Conservation (phyloP, 1,139 yeast species). For the Arxiozyma slooffiae region DNA sequence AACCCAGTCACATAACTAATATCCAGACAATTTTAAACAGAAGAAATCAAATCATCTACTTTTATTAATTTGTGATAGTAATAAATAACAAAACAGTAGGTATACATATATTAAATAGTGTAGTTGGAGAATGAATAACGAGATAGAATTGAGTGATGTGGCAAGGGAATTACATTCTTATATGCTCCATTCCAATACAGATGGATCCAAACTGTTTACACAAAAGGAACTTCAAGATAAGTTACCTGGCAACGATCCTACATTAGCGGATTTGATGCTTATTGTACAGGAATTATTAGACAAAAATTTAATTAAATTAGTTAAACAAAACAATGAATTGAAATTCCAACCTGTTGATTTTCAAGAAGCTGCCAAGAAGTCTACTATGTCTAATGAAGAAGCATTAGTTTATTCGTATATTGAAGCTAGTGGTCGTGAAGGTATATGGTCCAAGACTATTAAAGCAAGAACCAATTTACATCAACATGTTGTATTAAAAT, state of each 20-base stretch:
- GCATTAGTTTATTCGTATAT: constrained; percentile 84
- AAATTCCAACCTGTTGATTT: constrained; percentile 64
- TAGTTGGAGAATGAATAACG: not conserved
- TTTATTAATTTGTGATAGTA: not conserved
- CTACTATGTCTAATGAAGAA: constrained; percentile 77
- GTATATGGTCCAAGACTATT: constrained; percentile 91
- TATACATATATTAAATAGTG: not conserved
- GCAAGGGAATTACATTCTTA: constrained; percentile 49
- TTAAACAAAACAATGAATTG: constrained; percentile 53
- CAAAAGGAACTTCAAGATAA: constrained; percentile 52
- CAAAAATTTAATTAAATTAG: constrained; percentile 55
- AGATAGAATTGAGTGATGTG: constrained; percentile 34
- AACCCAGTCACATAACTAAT: not conserved
- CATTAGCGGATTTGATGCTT: constrained; percentile 42
- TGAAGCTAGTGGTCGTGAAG: constrained; percentile 89
- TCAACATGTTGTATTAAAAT: constrained; percentile 80
- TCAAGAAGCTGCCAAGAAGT: constrained; percentile 59
- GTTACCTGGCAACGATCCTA: constrained; percentile 28
- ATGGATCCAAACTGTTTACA: constrained; percentile 39
- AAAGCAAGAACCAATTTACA: constrained; percentile 87
- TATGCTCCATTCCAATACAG: constrained; percentile 40
- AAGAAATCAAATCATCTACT: not conserved
- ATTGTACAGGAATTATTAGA: constrained; percentile 59
- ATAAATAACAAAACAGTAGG: not conserved
- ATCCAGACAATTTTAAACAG: too few relatives aligned